Base-by-base conservation (phyloP, 1,284 basidiomycete genomes). In the Boletus sp. region DNA sequence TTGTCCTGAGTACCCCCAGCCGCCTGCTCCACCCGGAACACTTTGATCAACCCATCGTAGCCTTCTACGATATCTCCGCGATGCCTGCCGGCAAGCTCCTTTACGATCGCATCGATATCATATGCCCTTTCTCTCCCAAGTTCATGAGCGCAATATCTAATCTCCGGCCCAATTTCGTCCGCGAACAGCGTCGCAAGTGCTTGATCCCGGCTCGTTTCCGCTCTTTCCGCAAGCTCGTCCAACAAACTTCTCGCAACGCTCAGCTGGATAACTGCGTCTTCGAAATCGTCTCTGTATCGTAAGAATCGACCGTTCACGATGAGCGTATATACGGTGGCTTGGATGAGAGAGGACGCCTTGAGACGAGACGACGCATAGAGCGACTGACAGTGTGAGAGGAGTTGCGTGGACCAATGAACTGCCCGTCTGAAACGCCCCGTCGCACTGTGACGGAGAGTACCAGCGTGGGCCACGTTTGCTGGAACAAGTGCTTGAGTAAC, bases 71-170 rank as follows among this genome's bases (percentile, higher is more conserved):
- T 79, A 55, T 82, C 76, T 50, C 80, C 81, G 59, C 83, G 81
- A 62, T 88, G 83, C 70, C 78, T 83, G n/a, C 81, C 80, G 3
- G 86, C 83, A 16, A 92, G 73, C 63, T 93, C 90, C 9, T 81
- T 79, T n/a, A 93, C 90, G 65, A 95, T 92, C 5, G 81, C 85
- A 65, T 90, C 89, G 49, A 95, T 82, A 74, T 96, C 93, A 76
- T 96, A 94, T 9, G 92, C 86, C 69, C 88, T 89, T 50, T 77
- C 78, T 52, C 82, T 78, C 3, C 88, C 88, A 31, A 97, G 82
- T 71, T 95, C 91, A 73, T 98, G 97, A 0, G 95, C 95, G 66
- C 91, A 94, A 77, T 95, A 92, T 54, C 97, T 83, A 63, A 98
- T 93, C 76, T 97, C 89, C 0, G 97, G 94, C 47, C 94, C 90